Percentiles rank a stretch among this genome's conserved stretches.
Conservation (phyloP, 2,329 filamentous ascomycete species). For the Gnomoniopsis smithogilvyi region DNA sequence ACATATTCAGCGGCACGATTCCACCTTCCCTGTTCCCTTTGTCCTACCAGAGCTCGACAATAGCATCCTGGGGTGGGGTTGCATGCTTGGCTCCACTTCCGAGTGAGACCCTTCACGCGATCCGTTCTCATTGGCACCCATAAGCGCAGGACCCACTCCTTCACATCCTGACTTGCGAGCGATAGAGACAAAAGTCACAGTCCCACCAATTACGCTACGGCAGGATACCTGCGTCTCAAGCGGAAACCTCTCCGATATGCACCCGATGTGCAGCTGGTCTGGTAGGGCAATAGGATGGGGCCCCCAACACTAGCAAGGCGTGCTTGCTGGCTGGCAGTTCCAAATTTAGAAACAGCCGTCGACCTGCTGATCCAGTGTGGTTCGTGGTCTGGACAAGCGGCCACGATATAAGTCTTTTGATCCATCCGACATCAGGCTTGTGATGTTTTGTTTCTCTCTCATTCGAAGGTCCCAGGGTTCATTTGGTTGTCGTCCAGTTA, state of each 20-base stretch:
- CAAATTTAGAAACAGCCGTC: constrained; percentile 42
- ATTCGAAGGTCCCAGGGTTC: constrained; percentile 38
- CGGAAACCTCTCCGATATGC: constrained; percentile 19
- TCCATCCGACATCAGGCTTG: constrained; percentile 36
- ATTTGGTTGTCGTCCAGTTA: constrained; percentile 49
- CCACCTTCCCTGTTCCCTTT: constrained; percentile 15
- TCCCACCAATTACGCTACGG: constrained; percentile 4
- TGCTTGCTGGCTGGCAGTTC: constrained; percentile 25
- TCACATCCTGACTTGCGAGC: constrained; percentile 11
- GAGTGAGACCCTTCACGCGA: constrained; percentile 26
- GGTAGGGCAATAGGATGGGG: constrained; percentile 24
- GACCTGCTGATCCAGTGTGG: constrained; percentile 27
- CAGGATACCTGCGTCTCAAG: constrained; percentile 6
- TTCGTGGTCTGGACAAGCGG: constrained; percentile 38
- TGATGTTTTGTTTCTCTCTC: constrained; percentile 39
- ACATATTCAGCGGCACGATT: constrained; percentile 13
- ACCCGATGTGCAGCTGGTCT: constrained; percentile 17
- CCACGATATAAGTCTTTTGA: constrained; percentile 58
- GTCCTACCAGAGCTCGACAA: constrained; percentile 18
- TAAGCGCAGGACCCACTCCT: constrained; percentile 22
- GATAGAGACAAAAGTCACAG: constrained; percentile 12
- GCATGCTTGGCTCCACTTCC: constrained; percentile 26
- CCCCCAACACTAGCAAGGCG: constrained; percentile 39
- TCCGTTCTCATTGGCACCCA: constrained; percentile 25
- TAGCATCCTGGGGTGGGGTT: constrained; percentile 25